Percentiles rank a stretch among this genome's conserved stretches.
Conservation (phyloP, 768 basidiomycete species). For the Chalciporus pseudorubinellus region DNA sequence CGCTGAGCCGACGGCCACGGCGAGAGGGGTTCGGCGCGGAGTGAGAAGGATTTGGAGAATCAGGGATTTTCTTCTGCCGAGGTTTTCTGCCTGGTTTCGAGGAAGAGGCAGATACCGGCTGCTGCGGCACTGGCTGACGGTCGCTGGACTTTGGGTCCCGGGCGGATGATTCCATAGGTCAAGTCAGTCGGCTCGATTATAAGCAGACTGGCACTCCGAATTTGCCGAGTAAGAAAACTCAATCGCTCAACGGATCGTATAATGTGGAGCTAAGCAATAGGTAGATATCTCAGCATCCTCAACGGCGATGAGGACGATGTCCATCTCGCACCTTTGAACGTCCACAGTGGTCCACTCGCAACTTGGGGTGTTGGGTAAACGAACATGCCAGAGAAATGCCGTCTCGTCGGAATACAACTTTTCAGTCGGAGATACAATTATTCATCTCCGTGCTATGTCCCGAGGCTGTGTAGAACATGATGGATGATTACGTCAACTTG, state of each 20-base stretch:
- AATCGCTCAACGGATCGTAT: slow-evolving; percentile 8
- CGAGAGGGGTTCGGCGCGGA: slow-evolving; percentile 22
- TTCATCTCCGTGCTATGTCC: slow-evolving; percentile 19
- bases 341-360: slow-evolving; percentile 4
- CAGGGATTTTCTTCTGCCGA: slow-evolving; percentile 53
- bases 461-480: too few species aligned
- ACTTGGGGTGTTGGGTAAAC: slow-evolving; percentile 12
- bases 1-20: slow-evolving; percentile 28
- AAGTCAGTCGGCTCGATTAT: slow-evolving; percentile 23
- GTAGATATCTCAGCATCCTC: slow-evolving; percentile 11
- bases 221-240: slow-evolving; percentile 29
- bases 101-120: slow-evolving; percentile 43
- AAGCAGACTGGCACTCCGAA: slow-evolving; percentile 29
- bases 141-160: slow-evolving; percentile 42
- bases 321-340: slow-evolving; percentile 18
- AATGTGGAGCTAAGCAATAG: slow-evolving; percentile 3
- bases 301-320: slow-evolving; percentile 4
- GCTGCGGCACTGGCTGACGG: slow-evolving; percentile 32
- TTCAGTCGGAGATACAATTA: slow-evolving; percentile 26
- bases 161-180: slow-evolving; percentile 51
- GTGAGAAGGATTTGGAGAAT: slow-evolving; percentile 20
- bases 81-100: slow-evolving; percentile 43
- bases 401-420: slow-evolving; percentile 17
- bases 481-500: neutral
- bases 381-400: slow-evolving; percentile 28